Conservation (phyloP, 108 stramenopile genomes). For the Skeletonema menzelii region DNA sequence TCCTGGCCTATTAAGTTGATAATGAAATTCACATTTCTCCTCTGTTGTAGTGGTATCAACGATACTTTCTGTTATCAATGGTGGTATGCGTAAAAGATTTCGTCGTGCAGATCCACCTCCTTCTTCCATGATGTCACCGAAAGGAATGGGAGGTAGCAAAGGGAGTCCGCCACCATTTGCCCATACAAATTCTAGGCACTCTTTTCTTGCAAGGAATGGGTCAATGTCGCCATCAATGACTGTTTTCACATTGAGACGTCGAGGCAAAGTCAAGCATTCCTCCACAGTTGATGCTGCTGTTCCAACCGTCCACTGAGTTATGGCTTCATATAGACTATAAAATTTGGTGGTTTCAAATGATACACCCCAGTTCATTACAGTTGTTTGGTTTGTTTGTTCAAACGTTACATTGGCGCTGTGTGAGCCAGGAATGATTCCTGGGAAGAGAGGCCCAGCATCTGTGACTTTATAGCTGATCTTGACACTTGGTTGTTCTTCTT, state of each 20-base stretch:
- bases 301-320: constrained; percentile 41
- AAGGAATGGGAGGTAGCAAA: constrained; percentile 37
- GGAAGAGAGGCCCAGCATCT: constrained; percentile 42
- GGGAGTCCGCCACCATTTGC: constrained; percentile 46
- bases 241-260: constrained; percentile 20
- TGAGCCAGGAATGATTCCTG: constrained; percentile 34
- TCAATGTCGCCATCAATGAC: constrained; percentile 12
- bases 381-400: background rate
- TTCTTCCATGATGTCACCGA: constrained; percentile 23
- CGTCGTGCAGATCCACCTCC: constrained; percentile 21
- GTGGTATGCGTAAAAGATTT: constrained; percentile 44
- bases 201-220: constrained; percentile 18
- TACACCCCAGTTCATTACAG: constrained; percentile 46
- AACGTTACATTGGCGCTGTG: constrained; percentile 43
- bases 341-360: constrained; percentile 35
- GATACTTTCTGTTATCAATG: constrained; percentile 41
- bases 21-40: constrained; percentile 5
- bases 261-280: constrained; percentile 25
- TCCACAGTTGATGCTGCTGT: constrained; percentile 37
- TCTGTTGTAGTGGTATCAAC: constrained; percentile 22
- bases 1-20: constrained; percentile 42
- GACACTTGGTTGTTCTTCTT: background rate
- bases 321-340: constrained; percentile 17
- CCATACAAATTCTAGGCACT: constrained; percentile 51
- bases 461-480: constrained; percentile 38